Base-by-base conservation (phyloP, 2,329 filamentous ascomycete genomes). In the Neofusicoccum sp. region DNA sequence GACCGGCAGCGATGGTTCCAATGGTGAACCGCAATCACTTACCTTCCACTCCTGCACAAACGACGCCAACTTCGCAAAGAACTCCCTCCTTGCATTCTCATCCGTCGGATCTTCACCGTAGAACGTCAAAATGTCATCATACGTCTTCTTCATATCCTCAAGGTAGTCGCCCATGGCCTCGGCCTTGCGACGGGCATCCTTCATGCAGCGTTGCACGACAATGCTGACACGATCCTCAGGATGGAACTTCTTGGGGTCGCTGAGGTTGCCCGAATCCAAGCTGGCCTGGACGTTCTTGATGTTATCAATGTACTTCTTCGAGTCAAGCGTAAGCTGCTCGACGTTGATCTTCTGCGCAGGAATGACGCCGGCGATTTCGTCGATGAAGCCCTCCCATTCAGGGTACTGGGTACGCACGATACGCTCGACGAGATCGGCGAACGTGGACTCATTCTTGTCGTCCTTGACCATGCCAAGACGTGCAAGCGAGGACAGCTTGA, bases 401-500 rank as follows among this genome's bases (percentile, higher is more conserved):
- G 93, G 90, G 67, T 98, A 99, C 73, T 98, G 93, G 71, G 91
- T 95, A 65, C 95, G 89, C 61, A 98, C 93, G 67, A 97, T 96
- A 67, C 93, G 89, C 77, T 99, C 95, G 44, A 99, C 92, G 44
- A 98, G 84, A 75, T 99, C 95, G 61, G 93, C 92, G 71, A 99
- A 89, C 0, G 92, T 97, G 1, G 91, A 93, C 75, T 98, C 90
- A 75, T 99, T 99, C 83, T 97, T 97, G 80, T 96, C 92, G 72
- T 99, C 95, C 79, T 99, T 99, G 71, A 98, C 91, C 93, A 99
- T 98, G 63, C 89, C 93, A 60, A 99, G 81, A 60, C 95, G 87
- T 30, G 91, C 90, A 51, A 99, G 86, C 5, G 95, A 97, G 71
- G 92, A 95, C 12, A 99, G 86, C 80, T 99, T 99, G 87, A 99